These are phyloP conservation scores for Metschnikowia corniflorae DNA, from an alignment of 805 yeast genomes.

Conservation along the genomic window DNA sequence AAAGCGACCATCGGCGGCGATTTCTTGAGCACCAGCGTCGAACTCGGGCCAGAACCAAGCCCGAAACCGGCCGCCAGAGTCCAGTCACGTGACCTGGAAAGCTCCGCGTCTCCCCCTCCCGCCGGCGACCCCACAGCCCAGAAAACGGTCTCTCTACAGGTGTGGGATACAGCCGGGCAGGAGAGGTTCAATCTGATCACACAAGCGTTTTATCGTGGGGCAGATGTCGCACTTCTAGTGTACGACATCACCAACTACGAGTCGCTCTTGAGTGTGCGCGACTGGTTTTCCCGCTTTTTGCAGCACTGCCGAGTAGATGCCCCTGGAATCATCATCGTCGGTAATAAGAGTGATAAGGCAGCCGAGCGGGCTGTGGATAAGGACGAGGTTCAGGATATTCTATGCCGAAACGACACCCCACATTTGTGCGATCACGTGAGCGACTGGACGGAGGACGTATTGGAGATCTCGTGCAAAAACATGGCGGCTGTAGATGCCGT, in stretches of 20 bases:
- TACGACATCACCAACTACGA: constrained; percentile 54
- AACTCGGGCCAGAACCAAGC: constrained; percentile 5
- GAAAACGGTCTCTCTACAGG: constrained; percentile 42
- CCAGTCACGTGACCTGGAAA: not conserved
- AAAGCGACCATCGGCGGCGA: constrained; percentile 61
- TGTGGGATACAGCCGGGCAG: constrained; percentile 53
- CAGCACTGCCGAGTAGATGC: constrained; percentile 44
- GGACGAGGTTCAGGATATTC: constrained; percentile 34
- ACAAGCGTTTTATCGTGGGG: constrained; percentile 56
- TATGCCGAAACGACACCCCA: constrained; percentile 21
- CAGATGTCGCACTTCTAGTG: constrained; percentile 52
- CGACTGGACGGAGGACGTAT: constrained; percentile 33
- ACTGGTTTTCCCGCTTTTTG: constrained; percentile 48
- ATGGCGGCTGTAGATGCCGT: constrained; percentile 30
- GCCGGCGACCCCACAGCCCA: not conserved
- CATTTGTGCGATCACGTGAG: constrained; percentile 25
- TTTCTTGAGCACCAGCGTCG: constrained; percentile 44
- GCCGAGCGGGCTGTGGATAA: constrained; percentile 33
- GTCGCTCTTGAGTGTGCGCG: constrained; percentile 43
- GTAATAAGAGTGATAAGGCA: constrained; percentile 46
- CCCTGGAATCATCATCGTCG: constrained; percentile 51
- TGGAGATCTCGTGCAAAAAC: constrained; percentile 33
- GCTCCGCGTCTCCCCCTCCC: not conserved
- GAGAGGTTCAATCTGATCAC: constrained; percentile 47
- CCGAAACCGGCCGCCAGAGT: not conserved